These are phyloP conservation scores for Suhomyces tanzawaensis DNA, from an alignment of 805 yeast genomes.

Conservation along the genomic window DNA sequence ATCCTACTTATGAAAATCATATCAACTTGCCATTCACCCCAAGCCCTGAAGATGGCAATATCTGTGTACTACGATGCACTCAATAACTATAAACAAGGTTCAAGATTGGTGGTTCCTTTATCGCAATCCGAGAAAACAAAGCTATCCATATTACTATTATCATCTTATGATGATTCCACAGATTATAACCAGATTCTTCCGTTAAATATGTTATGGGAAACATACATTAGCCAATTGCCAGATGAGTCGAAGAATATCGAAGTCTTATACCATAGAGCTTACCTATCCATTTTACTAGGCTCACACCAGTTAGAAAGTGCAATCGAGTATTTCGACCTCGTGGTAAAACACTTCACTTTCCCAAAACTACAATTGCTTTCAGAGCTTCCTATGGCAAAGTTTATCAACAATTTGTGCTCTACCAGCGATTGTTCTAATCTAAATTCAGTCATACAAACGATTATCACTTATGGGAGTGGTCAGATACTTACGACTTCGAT, in stretches of 20 bases:
- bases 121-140: not conserved
- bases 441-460: constrained; percentile 10
- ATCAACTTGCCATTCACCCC: not conserved
- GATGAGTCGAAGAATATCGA: constrained; percentile 10
- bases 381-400: constrained; percentile 2
- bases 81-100: constrained; percentile 8
- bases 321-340: constrained; percentile 14
- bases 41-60: constrained; percentile 8
- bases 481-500: not conserved
- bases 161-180: constrained; percentile 11
- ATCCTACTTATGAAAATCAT: constrained; percentile 3
- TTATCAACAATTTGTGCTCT: constrained; percentile 7
- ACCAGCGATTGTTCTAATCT: constrained; percentile 24
- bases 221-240: constrained; percentile 8
- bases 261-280: constrained; percentile 21
- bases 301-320: constrained; percentile 25
- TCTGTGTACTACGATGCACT: constrained; percentile 7
- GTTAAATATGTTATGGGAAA: constrained; percentile 23
- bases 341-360: not conserved
- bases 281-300: constrained; percentile 22
- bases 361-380: not conserved
- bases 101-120: constrained; percentile 8
- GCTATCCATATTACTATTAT: constrained; percentile 3
- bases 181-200: constrained; percentile 20
- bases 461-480: not conserved